Evolutionary conservation across 129 eudicot species (phyloP).

Genomic region (Tagetes erecta): DNA sequence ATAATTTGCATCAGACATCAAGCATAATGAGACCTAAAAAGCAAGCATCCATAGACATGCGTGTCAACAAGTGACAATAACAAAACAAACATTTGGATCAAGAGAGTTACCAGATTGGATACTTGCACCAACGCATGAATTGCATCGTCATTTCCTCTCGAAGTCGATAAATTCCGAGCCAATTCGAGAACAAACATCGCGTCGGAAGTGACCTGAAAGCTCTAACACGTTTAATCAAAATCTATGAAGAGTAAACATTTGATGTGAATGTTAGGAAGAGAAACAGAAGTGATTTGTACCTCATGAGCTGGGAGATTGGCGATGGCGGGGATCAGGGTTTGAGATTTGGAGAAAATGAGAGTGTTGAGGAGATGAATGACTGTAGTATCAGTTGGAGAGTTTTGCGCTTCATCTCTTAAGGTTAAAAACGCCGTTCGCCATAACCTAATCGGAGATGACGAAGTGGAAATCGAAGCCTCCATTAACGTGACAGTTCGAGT

Average conservation of each 20-base stretch:
- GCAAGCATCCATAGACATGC: too few species aligned
- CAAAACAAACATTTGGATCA: not conserved
- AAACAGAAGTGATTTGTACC: constrained; percentile 35
- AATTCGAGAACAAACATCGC: constrained; percentile 59
- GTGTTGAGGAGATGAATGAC: constrained; percentile 48
- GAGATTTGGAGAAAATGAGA: constrained; percentile 56
- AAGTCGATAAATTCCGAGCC: constrained; percentile 41
- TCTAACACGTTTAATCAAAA: not conserved
- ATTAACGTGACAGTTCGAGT: constrained; percentile 22
- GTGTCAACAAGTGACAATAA: not conserved
- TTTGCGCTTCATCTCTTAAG: constrained; percentile 68
- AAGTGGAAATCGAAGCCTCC: constrained; percentile 31
- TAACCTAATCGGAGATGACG: constrained; percentile 45
- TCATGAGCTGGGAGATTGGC: constrained; percentile 65
- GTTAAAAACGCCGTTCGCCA: constrained; percentile 85
- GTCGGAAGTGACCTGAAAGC: constrained; percentile 68
- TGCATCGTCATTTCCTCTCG: constrained; percentile 32
- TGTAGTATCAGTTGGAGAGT: constrained; percentile 36
- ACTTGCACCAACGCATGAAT: constrained; percentile 40
- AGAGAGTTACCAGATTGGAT: constrained; percentile 50
- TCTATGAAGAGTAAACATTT: not conserved
- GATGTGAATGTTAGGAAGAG: not conserved
- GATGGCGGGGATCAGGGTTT: constrained; percentile 53
- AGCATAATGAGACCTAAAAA: not conserved
- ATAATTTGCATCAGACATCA: not conserved